Percentiles rank a stretch among this genome's conserved stretches.
phyloP scores from a whole-genome alignment of 495 filamentous ascomycete species.

The Tirmania nivea region DNA sequence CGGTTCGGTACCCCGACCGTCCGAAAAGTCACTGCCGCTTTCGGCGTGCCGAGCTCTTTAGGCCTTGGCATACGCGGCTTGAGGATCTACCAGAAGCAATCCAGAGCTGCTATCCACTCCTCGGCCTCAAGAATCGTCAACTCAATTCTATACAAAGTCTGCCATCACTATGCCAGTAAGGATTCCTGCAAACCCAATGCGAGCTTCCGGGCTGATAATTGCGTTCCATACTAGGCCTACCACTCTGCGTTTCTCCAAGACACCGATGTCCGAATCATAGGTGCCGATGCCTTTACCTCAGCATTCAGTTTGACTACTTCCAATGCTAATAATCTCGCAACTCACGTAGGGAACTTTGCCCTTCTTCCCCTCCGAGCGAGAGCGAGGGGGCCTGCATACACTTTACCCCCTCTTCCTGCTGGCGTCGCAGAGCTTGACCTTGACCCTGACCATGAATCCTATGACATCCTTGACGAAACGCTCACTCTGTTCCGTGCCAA shows the following conservation, averaged over 20 bases:
- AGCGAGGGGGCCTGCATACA: conserved; percentile 78
- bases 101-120: too few species aligned
- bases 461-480: conserved; percentile 88
- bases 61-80: too few species aligned
- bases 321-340: conserved; percentile 5
- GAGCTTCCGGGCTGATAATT: too few species aligned
- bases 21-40: too few species aligned
- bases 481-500: conserved; percentile 88
- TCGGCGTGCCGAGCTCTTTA: too few species aligned
- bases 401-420: conserved; percentile 48
- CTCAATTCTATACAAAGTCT: too few species aligned
- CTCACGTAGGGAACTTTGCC: conserved; percentile 60
- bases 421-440: conserved; percentile 46
- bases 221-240: conserved; percentile 9
- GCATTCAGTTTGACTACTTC: background rate
- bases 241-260: conserved; percentile 20
- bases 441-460: conserved; percentile 64
- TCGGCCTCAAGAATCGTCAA: too few species aligned
- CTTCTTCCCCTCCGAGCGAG: conserved; percentile 82
- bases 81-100: too few species aligned
- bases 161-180: too few species aligned
- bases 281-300: conserved; percentile 6
- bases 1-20: too few species aligned
- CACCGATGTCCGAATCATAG: conserved; percentile 18
- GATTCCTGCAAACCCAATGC: too few species aligned